Evolutionary conservation across 176 grass and related monocot species (phyloP).

Genomic region (Hordeum marinum): DNA sequence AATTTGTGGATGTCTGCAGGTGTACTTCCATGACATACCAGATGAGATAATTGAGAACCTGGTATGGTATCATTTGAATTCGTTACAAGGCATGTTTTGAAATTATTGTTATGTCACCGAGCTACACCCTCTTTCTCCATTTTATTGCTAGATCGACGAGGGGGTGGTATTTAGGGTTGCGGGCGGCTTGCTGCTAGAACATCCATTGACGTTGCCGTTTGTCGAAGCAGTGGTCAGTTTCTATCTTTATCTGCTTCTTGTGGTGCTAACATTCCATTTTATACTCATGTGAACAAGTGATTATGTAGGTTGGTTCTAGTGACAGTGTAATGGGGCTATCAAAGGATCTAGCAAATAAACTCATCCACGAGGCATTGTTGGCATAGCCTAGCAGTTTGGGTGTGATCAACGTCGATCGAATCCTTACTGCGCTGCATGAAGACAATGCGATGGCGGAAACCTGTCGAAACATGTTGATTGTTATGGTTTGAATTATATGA

Average conservation of each 20-base stretch:
- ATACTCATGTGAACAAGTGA: not conserved
- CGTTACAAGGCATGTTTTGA: not conserved
- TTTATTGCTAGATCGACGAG: slow-evolving; percentile 64
- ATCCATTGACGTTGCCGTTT: slow-evolving; percentile 80
- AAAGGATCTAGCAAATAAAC: slow-evolving; percentile 64
- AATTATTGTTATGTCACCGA: not conserved
- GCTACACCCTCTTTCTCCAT: not conserved
- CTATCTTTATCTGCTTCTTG: not conserved
- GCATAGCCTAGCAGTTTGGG: not conserved
- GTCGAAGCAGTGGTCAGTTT: slow-evolving; percentile 90
- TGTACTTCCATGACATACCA: slow-evolving; percentile 98
- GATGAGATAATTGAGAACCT: slow-evolving; percentile 77
- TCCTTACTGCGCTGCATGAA: not conserved
- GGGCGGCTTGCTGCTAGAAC: slow-evolving; percentile 79
- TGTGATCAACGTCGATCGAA: not conserved
- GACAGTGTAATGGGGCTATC: slow-evolving; percentile 90
- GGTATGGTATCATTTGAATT: slow-evolving; percentile 34
- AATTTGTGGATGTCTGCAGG: slow-evolving; percentile 36
- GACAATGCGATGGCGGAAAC: not conserved
- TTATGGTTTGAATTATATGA: not conserved
- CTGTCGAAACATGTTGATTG: not conserved
- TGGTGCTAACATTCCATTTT: not conserved
- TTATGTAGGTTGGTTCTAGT: slow-evolving; percentile 58
- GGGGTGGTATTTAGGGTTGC: slow-evolving; percentile 87
- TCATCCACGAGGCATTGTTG: slow-evolving; percentile 49